Evolutionary conservation across 495 filamentous ascomycete species (phyloP), one percentile per base, ranked within the genome.

Genomic region (Penicillium longicatenatum): DNA sequence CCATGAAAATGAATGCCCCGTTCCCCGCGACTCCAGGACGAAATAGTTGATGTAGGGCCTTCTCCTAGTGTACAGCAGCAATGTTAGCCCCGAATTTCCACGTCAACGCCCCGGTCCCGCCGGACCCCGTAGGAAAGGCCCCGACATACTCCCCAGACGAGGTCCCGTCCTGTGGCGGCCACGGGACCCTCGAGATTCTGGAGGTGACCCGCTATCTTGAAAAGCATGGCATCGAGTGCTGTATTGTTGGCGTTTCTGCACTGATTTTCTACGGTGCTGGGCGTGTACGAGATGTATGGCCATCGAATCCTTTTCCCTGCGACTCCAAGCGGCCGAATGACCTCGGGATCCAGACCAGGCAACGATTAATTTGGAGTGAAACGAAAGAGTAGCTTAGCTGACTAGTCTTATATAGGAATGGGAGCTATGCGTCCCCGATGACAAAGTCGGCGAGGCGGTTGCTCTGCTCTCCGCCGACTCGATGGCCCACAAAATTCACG

Each of bases 241-340:
- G 67, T 54, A 50, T 69, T 50, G 67, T 69, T 48, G 67, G 64
- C 30, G 56, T 69, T 26, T 66, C 67, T 3, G 67, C 67, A 26
- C 55, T 69, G 43, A 66, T 69, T 17, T 69, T 63, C 55, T 69
- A 69, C 51, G 67, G 67, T 30, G 67, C 67, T 37, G 67, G 64
- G 20, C 62, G 67, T 22, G 57, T 61, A 33, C 67, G 67, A 64
- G 61, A 69, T 60, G 67, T 67, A 67, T 52, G 67, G 29, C 10
- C 50, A 37, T 51, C 19, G 29, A 39, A 54, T 22, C 47, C 49
- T 47, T 44, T 42, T 50, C 26, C n/a, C 44, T 33, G 16, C 12
- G 30, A 52, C 29, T 37, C 30, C 50, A 29, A 30, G 16, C 47
- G 12, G 2, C 20, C 7, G 26, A 29, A 29, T 16, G 24, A 35